phyloP scores from a whole-genome alignment of 2,329 filamentous ascomycete species.

The Dothistroma pini region DNA sequence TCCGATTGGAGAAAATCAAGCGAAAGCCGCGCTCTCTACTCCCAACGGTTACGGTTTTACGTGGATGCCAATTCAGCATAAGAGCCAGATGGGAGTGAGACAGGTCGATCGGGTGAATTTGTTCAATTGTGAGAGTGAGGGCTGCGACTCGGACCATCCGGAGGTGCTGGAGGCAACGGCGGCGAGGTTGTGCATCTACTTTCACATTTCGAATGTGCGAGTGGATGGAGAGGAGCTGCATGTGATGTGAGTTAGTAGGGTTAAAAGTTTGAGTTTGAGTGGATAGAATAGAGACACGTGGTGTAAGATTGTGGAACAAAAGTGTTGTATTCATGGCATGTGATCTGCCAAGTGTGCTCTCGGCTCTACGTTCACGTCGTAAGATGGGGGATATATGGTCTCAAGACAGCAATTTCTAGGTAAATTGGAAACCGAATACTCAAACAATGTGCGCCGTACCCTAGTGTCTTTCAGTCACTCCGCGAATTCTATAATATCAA shows the following conservation, averaged over 20 bases:
- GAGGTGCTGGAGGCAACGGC: neutral
- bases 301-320: too few relatives aligned
- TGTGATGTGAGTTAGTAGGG: neutral
- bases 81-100: constrained; percentile 1
- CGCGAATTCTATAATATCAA: too few relatives aligned
- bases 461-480: too few relatives aligned
- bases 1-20: constrained; percentile 1
- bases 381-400: too few relatives aligned
- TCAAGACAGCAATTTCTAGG: too few relatives aligned
- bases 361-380: too few relatives aligned
- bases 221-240: neutral
- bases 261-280: neutral
- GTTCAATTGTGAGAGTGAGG: constrained; percentile 1
- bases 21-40: neutral
- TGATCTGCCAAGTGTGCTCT: too few relatives aligned
- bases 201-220: neutral
- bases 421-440: too few relatives aligned
- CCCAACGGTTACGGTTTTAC: constrained; percentile 1
- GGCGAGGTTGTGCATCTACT: constrained; percentile 5
- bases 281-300: neutral
- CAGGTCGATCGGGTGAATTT: constrained; percentile 1
- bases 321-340: too few relatives aligned
- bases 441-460: too few relatives aligned
- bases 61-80: constrained; percentile 4
- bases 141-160: neutral